Evolutionary conservation across 2,329 filamentous ascomycete species (phyloP), one percentile per base, ranked within the genome.

Genomic region (Hymenotorrendiella dingleyae): DNA sequence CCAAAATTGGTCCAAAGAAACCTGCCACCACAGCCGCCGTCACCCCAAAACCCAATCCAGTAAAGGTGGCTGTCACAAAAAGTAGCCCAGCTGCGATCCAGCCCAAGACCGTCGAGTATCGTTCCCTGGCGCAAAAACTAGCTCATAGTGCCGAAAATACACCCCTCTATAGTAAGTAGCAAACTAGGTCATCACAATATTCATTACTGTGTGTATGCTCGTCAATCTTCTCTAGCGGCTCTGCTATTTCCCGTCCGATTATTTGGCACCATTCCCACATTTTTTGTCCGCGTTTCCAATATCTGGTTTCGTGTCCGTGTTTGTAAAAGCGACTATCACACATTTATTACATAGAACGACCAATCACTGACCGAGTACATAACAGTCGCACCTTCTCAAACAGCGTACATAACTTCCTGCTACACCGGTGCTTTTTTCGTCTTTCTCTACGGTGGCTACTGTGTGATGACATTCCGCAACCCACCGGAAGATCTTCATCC

Each of bases 351-450:
- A 45, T 74, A 76, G 49, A 57, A 69, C n/a, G 64, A 69, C 2
- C 70, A 74, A 4, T 78, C 82, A 6, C 62, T 75, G n/a, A n/a
- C n/a, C 3, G 68, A 87, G 32, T 87, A 84, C 66, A 70, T n/a
- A n/a, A n/a, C n/a, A n/a, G n/a, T 81, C 54, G 73, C 75, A 1
- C 78, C 78, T 11, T 78, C 79, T 1, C 80, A 85, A 55, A 73
- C 74, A 43, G 70, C 72, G 63, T 83, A 80, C 61, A 71, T 82
- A 48, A 58, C 76, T 52, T 74, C 76, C 34, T 77, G 76, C 57
- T 80, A 81, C 62, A 61, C 66, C 11, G 72, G 76, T 20, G 74
- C 74, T 2, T 47, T 69, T 17, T 73, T 75, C 55, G 77, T 72
- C 60, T 67, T 77, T 43, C 52, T 61, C 27, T 78, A 72, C 54